Evolutionary conservation across 805 yeast species (phyloP).

Genomic region (Yarrowia alimentaria): DNA sequence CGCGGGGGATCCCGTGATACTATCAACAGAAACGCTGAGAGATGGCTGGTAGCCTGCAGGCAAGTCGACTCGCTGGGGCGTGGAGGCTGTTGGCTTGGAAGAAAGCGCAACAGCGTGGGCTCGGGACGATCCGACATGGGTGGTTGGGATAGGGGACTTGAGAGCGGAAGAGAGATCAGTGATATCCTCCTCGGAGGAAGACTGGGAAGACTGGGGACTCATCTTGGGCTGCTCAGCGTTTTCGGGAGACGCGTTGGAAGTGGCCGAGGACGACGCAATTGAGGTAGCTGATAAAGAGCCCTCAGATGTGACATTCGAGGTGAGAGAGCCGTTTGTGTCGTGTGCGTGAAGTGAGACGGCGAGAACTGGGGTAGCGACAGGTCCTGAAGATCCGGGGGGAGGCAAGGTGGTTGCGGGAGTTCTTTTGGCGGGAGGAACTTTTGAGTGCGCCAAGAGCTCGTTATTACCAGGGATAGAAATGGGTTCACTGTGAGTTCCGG

Average conservation of each 20-base stretch:
- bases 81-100: conserved; percentile 3
- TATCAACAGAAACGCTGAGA: conserved; percentile 15
- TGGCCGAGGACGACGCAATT: conserved; percentile 18
- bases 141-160: conserved; percentile 23
- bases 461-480: conserved; percentile 24
- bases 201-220: conserved; percentile 26
- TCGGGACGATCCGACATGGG: conserved; percentile 5
- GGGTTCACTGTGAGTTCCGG: conserved; percentile 7
- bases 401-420: conserved; percentile 12
- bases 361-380: conserved; percentile 9
- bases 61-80: conserved; percentile 24
- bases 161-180: conserved; percentile 3
- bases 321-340: conserved; percentile 16
- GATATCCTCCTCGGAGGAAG: conserved; percentile 6
- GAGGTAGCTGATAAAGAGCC: conserved; percentile 19
- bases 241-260: conserved; percentile 22
- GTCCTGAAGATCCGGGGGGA: conserved; percentile 19
- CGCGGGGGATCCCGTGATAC: conserved; percentile 24
- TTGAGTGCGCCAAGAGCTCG: conserved; percentile 6
- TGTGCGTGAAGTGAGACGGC: conserved; percentile 18
- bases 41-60: conserved; percentile 25
- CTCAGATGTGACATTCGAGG: conserved; percentile 23
- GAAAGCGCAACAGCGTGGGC: conserved; percentile 22
- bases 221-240: conserved; percentile 15
- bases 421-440: conserved; percentile 1